Conservation (phyloP, 805 yeast species). For the Hanseniaspora nectarophila region DNA sequence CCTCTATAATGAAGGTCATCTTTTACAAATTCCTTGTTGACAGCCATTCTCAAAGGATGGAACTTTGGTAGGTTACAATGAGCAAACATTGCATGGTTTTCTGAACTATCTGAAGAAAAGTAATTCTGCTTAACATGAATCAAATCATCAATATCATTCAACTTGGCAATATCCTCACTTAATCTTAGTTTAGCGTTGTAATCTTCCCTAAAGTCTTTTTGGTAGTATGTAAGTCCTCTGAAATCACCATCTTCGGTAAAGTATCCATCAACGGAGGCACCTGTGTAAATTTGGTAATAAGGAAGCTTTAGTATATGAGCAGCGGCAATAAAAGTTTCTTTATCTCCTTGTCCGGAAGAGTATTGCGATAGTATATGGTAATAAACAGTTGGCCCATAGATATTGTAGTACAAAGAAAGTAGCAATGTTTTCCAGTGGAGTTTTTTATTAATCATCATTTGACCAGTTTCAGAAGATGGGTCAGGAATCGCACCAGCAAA, state of each 20-base stretch:
- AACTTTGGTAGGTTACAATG: conserved; percentile 32
- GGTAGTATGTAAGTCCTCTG: conserved; percentile 36
- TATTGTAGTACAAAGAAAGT: conserved; percentile 52
- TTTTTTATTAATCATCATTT: conserved; percentile 48
- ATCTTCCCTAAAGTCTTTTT: conserved; percentile 40
- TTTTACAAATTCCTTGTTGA: conserved; percentile 17
- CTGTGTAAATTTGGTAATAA: conserved; percentile 40
- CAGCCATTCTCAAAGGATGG: conserved; percentile 26
- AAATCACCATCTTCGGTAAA: conserved; percentile 21
- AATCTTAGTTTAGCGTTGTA: conserved; percentile 22
- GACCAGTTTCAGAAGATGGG: conserved; percentile 61
- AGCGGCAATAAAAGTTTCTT: conserved; percentile 63
- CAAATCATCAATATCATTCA: background rate
- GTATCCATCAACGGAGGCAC: conserved; percentile 31
- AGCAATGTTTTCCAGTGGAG: conserved; percentile 47
- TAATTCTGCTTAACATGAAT: background rate
- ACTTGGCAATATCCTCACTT: background rate
- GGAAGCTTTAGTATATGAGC: conserved; percentile 41
- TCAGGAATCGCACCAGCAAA: conserved; percentile 54
- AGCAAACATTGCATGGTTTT: conserved; percentile 26
- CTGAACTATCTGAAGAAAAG: conserved; percentile 15
- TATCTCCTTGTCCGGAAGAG: conserved; percentile 69
- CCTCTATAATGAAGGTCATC: conserved; percentile 23
- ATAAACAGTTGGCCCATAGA: conserved; percentile 53
- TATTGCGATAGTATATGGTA: conserved; percentile 63